Percentiles rank a stretch among this genome's conserved stretches.
These are phyloP conservation scores for Leccinellum luteum DNA, from an alignment of 768 basidiomycete genomes.

Conservation along the genomic window DNA sequence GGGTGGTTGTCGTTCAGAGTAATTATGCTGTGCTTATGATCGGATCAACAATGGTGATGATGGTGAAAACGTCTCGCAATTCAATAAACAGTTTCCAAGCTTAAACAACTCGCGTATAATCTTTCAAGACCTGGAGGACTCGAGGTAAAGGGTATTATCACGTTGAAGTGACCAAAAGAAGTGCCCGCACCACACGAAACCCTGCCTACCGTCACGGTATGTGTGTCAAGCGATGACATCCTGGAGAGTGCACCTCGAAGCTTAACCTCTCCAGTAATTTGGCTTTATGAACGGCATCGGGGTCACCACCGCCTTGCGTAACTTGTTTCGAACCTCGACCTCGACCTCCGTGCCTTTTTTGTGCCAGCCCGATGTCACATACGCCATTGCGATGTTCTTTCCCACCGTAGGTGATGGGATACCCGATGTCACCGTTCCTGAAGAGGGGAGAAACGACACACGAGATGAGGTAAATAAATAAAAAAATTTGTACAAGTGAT, in stretches of 20 bases:
- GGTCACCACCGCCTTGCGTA: constrained; percentile 68
- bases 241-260: not conserved
- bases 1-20: not conserved
- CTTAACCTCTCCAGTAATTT: constrained; percentile 71
- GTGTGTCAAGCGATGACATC: not conserved
- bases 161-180: not conserved
- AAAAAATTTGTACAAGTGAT: constrained; percentile 3
- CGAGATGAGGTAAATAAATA: not conserved
- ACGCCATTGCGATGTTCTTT: constrained; percentile 96
- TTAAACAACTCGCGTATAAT: not conserved
- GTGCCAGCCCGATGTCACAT: constrained; percentile 76
- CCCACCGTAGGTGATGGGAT: constrained; percentile 90
- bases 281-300: constrained; percentile 88
- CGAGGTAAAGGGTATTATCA: not conserved
- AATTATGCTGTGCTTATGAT: not conserved
- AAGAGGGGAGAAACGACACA: constrained; percentile 15
- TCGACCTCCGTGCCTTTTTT: constrained; percentile 87
- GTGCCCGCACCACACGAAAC: not conserved
- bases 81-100: not conserved
- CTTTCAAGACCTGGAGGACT: too few relatives aligned
- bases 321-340: constrained; percentile 82
- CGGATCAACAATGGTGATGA: not conserved
- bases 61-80: not conserved
- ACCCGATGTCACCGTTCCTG: constrained; percentile 83
- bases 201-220: not conserved